Percentiles rank a stretch among this genome's conserved stretches.
These are phyloP conservation scores for Cenococcum geophilum DNA, from an alignment of 495 filamentous ascomycete species.

Conservation along the genomic window DNA sequence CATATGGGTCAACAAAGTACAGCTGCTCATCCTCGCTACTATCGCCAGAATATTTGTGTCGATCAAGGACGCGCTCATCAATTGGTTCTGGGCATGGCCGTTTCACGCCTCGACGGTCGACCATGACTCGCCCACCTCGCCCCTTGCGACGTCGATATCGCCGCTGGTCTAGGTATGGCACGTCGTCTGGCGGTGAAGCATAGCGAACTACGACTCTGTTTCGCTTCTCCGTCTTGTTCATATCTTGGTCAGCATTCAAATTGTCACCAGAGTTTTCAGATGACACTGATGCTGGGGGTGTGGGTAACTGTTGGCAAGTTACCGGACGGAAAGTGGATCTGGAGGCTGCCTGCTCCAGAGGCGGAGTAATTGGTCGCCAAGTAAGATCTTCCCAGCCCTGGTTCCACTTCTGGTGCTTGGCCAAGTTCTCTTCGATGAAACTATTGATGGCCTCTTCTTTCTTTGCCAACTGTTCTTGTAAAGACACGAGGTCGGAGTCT, in stretches of 20 bases:
- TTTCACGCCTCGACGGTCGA: constrained; percentile 31
- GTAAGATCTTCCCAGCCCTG: constrained; percentile 77
- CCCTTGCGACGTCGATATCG: constrained; percentile 28
- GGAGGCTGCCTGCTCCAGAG: constrained; percentile 51
- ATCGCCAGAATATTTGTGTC: constrained; percentile 26
- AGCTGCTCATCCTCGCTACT: constrained; percentile 30
- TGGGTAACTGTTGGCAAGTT: constrained; percentile 76
- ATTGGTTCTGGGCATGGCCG: constrained; percentile 6
- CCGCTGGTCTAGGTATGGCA: constrained; percentile 13
- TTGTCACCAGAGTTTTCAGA: constrained; percentile 42
- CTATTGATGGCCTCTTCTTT: constrained; percentile 70
- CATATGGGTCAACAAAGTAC: constrained; percentile 25
- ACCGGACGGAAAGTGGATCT: constrained; percentile 68
- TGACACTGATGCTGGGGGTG: constrained; percentile 71
- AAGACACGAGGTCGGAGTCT: constrained; percentile 67
- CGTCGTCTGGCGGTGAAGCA: constrained; percentile 27
- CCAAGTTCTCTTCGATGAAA: constrained; percentile 73
- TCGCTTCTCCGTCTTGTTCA: constrained; percentile 12
- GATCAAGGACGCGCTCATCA: constrained; percentile 24
- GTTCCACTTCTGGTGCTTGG: constrained; percentile 84
- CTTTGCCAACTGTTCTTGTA: constrained; percentile 71
- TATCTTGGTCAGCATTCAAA: constrained; percentile 13
- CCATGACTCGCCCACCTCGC: constrained; percentile 31
- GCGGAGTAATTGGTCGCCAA: constrained; percentile 69
- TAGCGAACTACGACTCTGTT: constrained; percentile 10